Conservation (phyloP, 2,329 filamentous ascomycete species). For the Microsporum canis region DNA sequence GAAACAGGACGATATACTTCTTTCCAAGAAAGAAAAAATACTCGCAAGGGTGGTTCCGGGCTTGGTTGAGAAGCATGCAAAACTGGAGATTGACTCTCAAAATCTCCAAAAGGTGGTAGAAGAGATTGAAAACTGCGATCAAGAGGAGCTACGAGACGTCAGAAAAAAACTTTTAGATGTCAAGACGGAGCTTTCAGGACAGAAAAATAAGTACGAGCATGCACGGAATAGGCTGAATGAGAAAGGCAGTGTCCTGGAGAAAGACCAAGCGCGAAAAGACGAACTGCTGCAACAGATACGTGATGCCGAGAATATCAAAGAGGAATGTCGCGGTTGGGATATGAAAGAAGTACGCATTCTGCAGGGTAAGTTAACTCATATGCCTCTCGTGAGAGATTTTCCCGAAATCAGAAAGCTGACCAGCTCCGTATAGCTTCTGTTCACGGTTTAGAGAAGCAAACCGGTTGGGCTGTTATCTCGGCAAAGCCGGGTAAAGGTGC, state of each 20-base stretch:
- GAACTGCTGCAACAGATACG: constrained; percentile 62
- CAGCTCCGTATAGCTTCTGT: constrained; percentile 25
- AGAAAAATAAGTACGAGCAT: constrained; percentile 55
- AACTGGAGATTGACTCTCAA: constrained; percentile 52
- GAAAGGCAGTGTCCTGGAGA: constrained; percentile 53
- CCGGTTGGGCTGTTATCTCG: constrained; percentile 36
- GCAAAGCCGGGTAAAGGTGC: constrained; percentile 22
- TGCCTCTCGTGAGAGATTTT: background rate
- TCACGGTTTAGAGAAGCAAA: constrained; percentile 29
- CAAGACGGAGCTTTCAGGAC: constrained; percentile 58
- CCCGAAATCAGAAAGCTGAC: constrained; percentile 2
- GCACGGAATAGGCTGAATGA: constrained; percentile 56
- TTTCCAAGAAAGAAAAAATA: constrained; percentile 58
- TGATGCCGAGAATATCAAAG: constrained; percentile 69
- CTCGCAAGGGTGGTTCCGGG: constrained; percentile 57
- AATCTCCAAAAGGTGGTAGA: constrained; percentile 59
- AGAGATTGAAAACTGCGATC: constrained; percentile 54
- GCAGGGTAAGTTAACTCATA: constrained; percentile 48
- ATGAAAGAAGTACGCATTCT: constrained; percentile 65
- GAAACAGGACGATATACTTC: constrained; percentile 55
- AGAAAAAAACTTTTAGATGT: constrained; percentile 55
- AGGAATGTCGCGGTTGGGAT: constrained; percentile 84
- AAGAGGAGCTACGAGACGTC: constrained; percentile 62
- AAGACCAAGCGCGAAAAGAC: constrained; percentile 54
- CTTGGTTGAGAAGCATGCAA: constrained; percentile 49